Conservation (phyloP, 2,329 filamentous ascomycete genomes). For the Paecilomyces dactylethromorphus region DNA sequence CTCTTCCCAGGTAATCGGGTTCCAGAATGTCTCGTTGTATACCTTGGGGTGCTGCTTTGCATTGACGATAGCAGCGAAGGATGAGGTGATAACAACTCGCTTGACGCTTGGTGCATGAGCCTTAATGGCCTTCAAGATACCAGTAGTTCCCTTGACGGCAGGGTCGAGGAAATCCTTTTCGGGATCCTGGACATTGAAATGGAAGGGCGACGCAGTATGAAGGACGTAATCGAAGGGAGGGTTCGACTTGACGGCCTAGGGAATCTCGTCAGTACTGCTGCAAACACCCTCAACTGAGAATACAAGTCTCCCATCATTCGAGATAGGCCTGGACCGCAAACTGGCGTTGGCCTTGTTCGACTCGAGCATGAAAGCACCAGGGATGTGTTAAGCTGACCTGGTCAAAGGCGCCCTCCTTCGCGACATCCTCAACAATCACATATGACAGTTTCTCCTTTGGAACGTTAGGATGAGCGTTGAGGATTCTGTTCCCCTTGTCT, state of each 20-base stretch:
- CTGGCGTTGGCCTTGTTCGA: not conserved
- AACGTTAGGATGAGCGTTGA: constrained; percentile 44
- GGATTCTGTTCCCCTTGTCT: constrained; percentile 56
- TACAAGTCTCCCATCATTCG: no score
- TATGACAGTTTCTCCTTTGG: constrained; percentile 56
- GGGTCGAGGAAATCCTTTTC: constrained; percentile 58
- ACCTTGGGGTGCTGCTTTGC: constrained; percentile 25
- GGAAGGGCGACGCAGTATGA: constrained; percentile 69
- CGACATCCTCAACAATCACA: constrained; percentile 66
- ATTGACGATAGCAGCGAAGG: constrained; percentile 61
- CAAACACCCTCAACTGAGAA: not conserved
- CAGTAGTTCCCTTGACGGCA: constrained; percentile 57
- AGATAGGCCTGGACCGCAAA: no score
- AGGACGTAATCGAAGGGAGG: constrained; percentile 67
- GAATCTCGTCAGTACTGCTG: not conserved
- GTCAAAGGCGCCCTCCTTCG: constrained; percentile 62
- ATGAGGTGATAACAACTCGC: constrained; percentile 65
- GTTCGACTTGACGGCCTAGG: constrained; percentile 49
- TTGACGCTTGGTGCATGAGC: constrained; percentile 59
- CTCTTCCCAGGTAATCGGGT: constrained; percentile 38
- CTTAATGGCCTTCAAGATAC: constrained; percentile 57
- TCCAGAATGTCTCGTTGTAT: constrained; percentile 37
- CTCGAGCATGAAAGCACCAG: constrained; percentile 2
- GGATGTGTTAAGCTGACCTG: constrained; percentile 27
- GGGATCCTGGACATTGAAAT: constrained; percentile 63